Conservation (phyloP, 257 asterid species). For the Scutellaria galericulata region DNA sequence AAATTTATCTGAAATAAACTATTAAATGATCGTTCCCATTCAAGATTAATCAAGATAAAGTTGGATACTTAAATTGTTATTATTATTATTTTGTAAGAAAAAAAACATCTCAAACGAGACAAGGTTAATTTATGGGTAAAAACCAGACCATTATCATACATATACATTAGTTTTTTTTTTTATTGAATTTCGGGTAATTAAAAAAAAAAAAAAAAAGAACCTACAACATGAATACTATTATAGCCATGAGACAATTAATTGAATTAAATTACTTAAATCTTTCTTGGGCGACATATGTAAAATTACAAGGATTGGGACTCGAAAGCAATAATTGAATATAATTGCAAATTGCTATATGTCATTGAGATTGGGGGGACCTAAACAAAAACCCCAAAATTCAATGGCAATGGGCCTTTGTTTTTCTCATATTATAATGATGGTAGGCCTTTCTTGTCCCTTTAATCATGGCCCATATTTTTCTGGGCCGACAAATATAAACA, state of each 20-base stretch:
- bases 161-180: too few species aligned
- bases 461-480: slow-evolving; percentile 45
- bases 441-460: slow-evolving; percentile 39
- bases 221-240: neutral
- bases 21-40: too few species aligned
- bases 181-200: neutral
- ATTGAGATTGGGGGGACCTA: slow-evolving; percentile 43
- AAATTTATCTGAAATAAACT: too few species aligned
- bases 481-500: slow-evolving; percentile 30
- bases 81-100: too few species aligned
- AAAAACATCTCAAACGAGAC: too few species aligned
- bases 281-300: neutral
- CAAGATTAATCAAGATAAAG: too few species aligned
- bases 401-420: slow-evolving; percentile 42
- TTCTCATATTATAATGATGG: slow-evolving; percentile 4
- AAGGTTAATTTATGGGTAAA: too few species aligned
- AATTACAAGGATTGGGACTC: too few species aligned
- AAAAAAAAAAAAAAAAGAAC: neutral
- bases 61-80: too few species aligned
- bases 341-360: slow-evolving; percentile 22
- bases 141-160: too few species aligned
- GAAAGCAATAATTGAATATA: slow-evolving; percentile 31
- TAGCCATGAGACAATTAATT: neutral
- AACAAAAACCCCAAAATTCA: slow-evolving; percentile 42
- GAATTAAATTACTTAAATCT: slow-evolving; percentile 16